phyloP scores from a whole-genome alignment of 2,329 filamentous ascomycete genomes.

The Colletotrichum sp. region DNA sequence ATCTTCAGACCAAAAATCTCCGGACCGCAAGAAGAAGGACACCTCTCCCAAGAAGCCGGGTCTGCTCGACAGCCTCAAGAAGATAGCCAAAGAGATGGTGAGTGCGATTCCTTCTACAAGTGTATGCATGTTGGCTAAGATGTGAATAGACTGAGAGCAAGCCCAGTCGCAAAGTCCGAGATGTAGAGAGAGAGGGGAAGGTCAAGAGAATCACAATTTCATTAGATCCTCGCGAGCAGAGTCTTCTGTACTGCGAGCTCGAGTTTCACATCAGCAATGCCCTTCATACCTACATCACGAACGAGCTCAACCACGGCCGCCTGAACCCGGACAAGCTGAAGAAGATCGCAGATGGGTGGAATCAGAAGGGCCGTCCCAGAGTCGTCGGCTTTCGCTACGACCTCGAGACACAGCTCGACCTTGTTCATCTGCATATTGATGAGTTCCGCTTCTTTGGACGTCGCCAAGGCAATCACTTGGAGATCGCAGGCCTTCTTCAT shows the following conservation, averaged over 20 bases:
- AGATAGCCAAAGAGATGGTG: conserved; percentile 61
- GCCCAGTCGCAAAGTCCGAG: conserved; percentile 34
- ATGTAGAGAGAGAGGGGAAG: conserved; percentile 27
- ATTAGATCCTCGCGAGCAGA: conserved; percentile 60
- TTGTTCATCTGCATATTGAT: conserved; percentile 53
- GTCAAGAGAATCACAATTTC: conserved; percentile 49
- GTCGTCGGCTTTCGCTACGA: conserved; percentile 65
- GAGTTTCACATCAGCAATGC: conserved; percentile 59
- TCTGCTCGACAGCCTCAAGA: conserved; percentile 53
- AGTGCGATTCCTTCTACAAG: conserved; percentile 18
- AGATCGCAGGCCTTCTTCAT: conserved; percentile 53
- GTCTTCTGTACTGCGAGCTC: conserved; percentile 63
- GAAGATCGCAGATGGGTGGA: conserved; percentile 56
- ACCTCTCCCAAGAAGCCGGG: conserved; percentile 38
- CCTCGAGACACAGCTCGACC: conserved; percentile 63
- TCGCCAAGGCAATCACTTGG: conserved; percentile 43
- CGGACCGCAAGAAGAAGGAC: conserved; percentile 21
- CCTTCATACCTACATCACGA: conserved; percentile 56
- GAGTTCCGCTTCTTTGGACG: conserved; percentile 62
- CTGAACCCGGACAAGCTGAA: conserved; percentile 56
- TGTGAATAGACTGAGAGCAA: conserved; percentile 40
- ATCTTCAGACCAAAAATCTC: conserved; percentile 20
- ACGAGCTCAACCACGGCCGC: conserved; percentile 60
- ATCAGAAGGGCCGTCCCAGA: conserved; percentile 55
- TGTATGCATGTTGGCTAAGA: background rate